phyloP scores from a whole-genome alignment of 2,329 filamentous ascomycete species.

The Colletotrichum lini region DNA sequence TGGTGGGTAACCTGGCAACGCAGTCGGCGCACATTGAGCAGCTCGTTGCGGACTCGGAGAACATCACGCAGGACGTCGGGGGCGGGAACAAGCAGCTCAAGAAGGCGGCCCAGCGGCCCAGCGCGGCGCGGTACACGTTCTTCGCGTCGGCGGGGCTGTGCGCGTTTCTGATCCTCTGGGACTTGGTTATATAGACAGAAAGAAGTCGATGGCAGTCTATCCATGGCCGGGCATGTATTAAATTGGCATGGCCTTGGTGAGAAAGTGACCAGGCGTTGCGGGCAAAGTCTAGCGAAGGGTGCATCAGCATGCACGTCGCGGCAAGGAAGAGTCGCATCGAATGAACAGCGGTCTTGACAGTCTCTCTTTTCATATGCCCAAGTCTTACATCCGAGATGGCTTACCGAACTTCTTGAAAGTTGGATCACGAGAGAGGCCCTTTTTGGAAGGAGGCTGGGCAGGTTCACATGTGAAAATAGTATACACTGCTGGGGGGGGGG shows the following conservation, averaged over 20 bases:
- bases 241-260: no score
- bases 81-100: slow-evolving; percentile 93
- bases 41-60: slow-evolving; percentile 85
- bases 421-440: neutral
- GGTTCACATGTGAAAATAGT: slow-evolving; percentile 9
- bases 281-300: no score
- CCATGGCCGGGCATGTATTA: no score
- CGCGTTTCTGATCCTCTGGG: slow-evolving; percentile 82
- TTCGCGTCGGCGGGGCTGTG: slow-evolving; percentile 85
- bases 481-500: no score
- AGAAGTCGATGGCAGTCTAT: no score
- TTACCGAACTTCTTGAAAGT: no score
- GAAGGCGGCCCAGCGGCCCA: slow-evolving; percentile 80
- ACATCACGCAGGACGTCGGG: slow-evolving; percentile 88
- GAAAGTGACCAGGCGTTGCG: no score
- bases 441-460: neutral
- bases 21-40: slow-evolving; percentile 93
- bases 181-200: slow-evolving; percentile 71
- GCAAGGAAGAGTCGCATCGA: neutral
- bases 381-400: no score
- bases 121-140: slow-evolving; percentile 83
- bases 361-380: neutral
- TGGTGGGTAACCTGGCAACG: slow-evolving; percentile 86
- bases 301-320: no score
- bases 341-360: neutral